Percentiles rank a stretch among this genome's conserved stretches.
Evolutionary conservation across 2,329 filamentous ascomycete genomes (phyloP).

Genomic region (Geosmithia flava): DNA sequence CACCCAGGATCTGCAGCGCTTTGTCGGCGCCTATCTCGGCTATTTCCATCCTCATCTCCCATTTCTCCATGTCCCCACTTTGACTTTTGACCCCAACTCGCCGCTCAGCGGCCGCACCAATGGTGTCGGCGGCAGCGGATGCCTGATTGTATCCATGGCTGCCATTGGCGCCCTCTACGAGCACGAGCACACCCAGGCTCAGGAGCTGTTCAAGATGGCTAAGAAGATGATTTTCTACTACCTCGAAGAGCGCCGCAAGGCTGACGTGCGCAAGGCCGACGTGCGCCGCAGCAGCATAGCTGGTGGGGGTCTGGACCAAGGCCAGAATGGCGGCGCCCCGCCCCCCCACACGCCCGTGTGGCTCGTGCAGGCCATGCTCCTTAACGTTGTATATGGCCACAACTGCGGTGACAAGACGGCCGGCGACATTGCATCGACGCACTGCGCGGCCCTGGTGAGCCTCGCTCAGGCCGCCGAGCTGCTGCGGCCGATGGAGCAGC

Average conservation of each 20-base stretch:
- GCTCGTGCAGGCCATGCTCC: constrained; percentile 92
- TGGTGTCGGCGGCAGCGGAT: constrained; percentile 67
- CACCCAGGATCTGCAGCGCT: constrained; percentile 78
- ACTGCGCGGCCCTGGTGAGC: constrained; percentile 82
- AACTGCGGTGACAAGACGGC: constrained; percentile 87
- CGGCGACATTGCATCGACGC: constrained; percentile 83
- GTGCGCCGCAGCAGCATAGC: constrained; percentile 38
- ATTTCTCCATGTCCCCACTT: constrained; percentile 84
- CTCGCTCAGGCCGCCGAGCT: constrained; percentile 83
- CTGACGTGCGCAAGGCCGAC: constrained; percentile 59
- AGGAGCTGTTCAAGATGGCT: constrained; percentile 79
- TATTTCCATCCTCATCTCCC: constrained; percentile 92
- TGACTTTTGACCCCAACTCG: constrained; percentile 75
- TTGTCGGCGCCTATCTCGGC: constrained; percentile 77
- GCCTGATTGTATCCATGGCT: constrained; percentile 71
- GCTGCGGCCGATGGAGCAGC: constrained; percentile 29
- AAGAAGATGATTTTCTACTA: constrained; percentile 94
- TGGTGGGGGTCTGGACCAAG: constrained; percentile 3
- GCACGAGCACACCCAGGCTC: constrained; percentile 65
- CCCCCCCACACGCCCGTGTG: constrained; percentile 73
- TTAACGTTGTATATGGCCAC: constrained; percentile 92
- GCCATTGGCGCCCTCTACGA: constrained; percentile 79
- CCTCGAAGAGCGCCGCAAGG: constrained; percentile 79
- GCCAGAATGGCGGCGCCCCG: constrained; percentile 27
- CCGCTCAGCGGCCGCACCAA: constrained; percentile 44